Base-by-base conservation (phyloP, 257 asterid species). In the Ehretia macrophylla region DNA sequence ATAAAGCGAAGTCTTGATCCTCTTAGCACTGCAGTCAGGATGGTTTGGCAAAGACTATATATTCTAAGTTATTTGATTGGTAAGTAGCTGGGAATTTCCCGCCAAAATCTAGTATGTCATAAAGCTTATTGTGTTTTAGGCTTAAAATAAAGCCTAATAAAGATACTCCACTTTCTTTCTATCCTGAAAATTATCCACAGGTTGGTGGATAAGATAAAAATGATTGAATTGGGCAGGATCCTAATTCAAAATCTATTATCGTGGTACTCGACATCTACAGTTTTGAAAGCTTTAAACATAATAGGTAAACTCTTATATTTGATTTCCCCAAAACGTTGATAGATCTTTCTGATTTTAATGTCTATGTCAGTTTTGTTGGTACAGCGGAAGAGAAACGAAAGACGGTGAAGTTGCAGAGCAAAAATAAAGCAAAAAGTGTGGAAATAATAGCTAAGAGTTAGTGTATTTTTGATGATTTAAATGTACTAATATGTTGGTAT, bases 1-100 rank as follows among this genome's bases (percentile, higher is more conserved):
- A 91, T 91, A 48, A 91, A 88, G 78, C 84, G 98, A 68, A 79
- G 98, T 77, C 98, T 91, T 61, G 98, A 91, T 79, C 98, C 96
- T 72, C 82, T 78, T 66, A 85, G 93, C 72, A 97, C 98, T 32
- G 82, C 81, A 63, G 76, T 85, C 63, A 88, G 76, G 98, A 91
- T 56, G 98, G 98, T 60, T 80, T 91, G 60, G 98, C 98, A 51
- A 91, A 91, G 83, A 85, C 98, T 14, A 37, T 86, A 70, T 91
- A 91, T 73, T 91, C 98, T 64, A 82, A 97, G 69, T 76, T 91
- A 62, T 91, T 91, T 72, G 98, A 91, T 73, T 91, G 98, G 98
- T 91, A 81, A 67, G 72, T 45, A 62, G 54, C 63, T 65, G 63
- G 16, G 42, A 62, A 58, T 8, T 54, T 61, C 72, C 62, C 22